Percentiles rank a stretch among this genome's conserved stretches.
These are phyloP conservation scores for Ophiostoma angusticollis DNA, from an alignment of 2,329 filamentous ascomycete species.

Conservation along the genomic window DNA sequence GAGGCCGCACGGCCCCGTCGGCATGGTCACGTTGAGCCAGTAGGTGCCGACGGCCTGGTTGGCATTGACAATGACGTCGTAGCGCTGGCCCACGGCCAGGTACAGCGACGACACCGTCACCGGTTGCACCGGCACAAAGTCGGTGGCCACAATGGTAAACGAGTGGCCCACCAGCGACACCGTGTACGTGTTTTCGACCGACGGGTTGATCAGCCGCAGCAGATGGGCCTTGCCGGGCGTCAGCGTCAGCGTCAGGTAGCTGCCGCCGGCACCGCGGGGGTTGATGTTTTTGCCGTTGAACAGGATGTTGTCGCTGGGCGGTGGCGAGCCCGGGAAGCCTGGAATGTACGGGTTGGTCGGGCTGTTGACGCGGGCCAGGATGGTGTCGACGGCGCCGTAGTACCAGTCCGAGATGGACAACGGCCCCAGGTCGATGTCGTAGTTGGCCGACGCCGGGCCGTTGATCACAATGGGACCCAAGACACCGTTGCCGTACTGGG, in stretches of 20 bases:
- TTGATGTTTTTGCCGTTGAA: slow-evolving; percentile 30
- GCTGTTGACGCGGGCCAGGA: slow-evolving; percentile 14
- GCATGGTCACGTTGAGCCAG: slow-evolving; percentile 30
- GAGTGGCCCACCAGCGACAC: slow-evolving; percentile 29
- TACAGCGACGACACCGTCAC: slow-evolving; percentile 36
- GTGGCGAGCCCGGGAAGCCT: slow-evolving; percentile 15
- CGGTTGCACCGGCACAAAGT: slow-evolving; percentile 38
- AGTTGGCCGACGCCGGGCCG: slow-evolving; percentile 38
- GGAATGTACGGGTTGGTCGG: slow-evolving; percentile 14
- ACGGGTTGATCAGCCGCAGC: slow-evolving; percentile 36
- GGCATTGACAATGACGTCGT: slow-evolving; percentile 35
- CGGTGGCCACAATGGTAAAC: slow-evolving; percentile 36
- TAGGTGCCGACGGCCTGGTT: slow-evolving; percentile 19
- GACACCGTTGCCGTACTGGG: slow-evolving; percentile 47
- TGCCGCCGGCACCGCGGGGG: slow-evolving; percentile 16
- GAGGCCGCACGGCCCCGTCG: slow-evolving; percentile 15
- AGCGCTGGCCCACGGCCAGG: slow-evolving; percentile 35
- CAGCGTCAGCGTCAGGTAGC: slow-evolving; percentile 21
- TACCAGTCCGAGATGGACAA: slow-evolving; percentile 43
- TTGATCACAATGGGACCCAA: slow-evolving; percentile 49
- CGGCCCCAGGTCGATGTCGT: slow-evolving; percentile 50
- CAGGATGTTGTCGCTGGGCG: slow-evolving; percentile 25
- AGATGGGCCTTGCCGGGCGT: slow-evolving; percentile 31
- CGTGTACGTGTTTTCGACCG: slow-evolving; percentile 34
- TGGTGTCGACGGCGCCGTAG: slow-evolving; percentile 20